Evolutionary conservation across 2,329 filamentous ascomycete genomes (phyloP), one percentile per base, ranked within the genome.

Genomic region (Neonectria magnoliae): DNA sequence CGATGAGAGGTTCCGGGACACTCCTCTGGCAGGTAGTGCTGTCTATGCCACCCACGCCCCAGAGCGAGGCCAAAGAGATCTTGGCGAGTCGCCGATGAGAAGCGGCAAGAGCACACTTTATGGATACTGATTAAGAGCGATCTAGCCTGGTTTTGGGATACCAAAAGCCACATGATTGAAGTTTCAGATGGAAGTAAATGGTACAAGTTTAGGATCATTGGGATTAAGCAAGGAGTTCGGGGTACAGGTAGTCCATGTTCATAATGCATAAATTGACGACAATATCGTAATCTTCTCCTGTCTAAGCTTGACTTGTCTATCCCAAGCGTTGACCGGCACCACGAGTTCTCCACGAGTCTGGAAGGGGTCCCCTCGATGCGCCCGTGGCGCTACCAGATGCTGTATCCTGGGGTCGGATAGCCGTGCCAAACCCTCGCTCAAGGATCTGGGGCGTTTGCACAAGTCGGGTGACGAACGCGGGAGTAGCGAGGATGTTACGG

Each of bases 401-500:
- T 3, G 66, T 51, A 33, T 72, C 64, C 31, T 75, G 64, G 60
- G 81, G 75, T 60, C 84, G 80, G 68, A 88, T 81, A 4, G 88
- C 87, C 1, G 89, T 90, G 4, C 93, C 92, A 72, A 71, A 70
- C 1, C 61, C 65, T 47, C 72, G 62, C 10, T 68, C 57, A 0
- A 67, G 8, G 4, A 69, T 58, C 5, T 70, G 71, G 6, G 72
- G 70, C 4, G 80, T 85, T 63, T 83, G 81, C 63, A 95, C 91
- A 70, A 92, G 86, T 59, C 85, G 85, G 64, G 88, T 89, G 62
- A 98, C 80, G 70, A 94, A 89, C 6, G 78, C 77, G 2, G 96
- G 96, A 0, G 94, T 96, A 14, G 85, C 83, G 38, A 98, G 84
- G 53, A 91, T 85, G 75, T 94, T 97, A 56, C 83, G 84, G 0